Base-by-base conservation (phyloP, 768 basidiomycete genomes). In the Boletus rufocinnamomeus region DNA sequence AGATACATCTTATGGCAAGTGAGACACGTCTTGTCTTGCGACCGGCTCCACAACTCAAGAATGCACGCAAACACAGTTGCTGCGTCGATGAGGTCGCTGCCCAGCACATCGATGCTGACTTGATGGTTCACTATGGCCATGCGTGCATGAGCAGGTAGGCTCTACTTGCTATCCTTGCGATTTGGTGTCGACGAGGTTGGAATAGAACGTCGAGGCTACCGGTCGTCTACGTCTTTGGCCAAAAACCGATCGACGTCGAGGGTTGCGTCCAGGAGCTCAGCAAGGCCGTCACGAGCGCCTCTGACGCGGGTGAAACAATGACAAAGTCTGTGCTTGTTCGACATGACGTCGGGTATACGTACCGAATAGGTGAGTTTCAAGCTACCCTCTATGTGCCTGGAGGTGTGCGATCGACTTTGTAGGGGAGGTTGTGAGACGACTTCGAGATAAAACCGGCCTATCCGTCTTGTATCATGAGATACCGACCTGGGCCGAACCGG, bases 1-100 rank as follows among this genome's bases (percentile, higher is more conserved):
- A 14, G 96, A 99, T 74, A 98, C 95, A 23, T 96, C 95, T 5
- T 98, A 98, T 73, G 97, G 95, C 75, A 95, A 91, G 95, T 86
- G 76, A 64, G 64, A 21, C 10, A 37, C 54, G 6, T 23, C 17
- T 48, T 5, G 23, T 67, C 49, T 37, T 48, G 17, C 21, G 45
- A 37, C 49, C n/a, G 11, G 4, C 44, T 27, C 10, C 47, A 48
- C 41, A 34, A 34, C 57, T 66, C 28, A 60, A 27, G 34, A 8
- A 25, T 34, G 27, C 38, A 35, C 40, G 6, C 37, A 8, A 38
- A 54, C 49, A n/a, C 45, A 67, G 95, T 66, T 99, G 97, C 67
- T 98, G 97, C 69, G 93, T 96, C 3, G 97, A 99, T 67, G 93
- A 98, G 64, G 89, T 98, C 6, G 90, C 95, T 6, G 95, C 96